Conservation (phyloP, 495 filamentous ascomycete species). For the Pyrenula massariospora region DNA sequence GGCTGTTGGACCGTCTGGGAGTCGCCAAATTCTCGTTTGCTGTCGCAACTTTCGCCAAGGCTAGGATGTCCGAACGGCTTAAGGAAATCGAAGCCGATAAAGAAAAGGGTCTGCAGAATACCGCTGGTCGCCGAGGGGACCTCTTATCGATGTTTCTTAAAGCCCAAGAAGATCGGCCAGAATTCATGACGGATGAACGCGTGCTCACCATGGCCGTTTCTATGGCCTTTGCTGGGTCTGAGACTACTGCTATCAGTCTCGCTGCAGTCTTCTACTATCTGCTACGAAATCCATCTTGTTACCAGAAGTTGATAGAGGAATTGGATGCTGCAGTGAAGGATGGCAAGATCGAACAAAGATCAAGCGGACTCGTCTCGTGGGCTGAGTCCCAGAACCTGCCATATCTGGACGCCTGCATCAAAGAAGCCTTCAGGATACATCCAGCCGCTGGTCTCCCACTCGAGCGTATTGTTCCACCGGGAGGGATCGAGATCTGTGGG, state of each 20-base stretch:
- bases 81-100: conserved; percentile 20
- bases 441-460: conserved; percentile 47
- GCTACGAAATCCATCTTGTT: conserved; percentile 35
- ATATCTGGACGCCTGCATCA: conserved; percentile 55
- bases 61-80: conserved; percentile 40
- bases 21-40: conserved; percentile 45
- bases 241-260: conserved; percentile 57
- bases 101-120: conserved; percentile 10
- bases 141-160: conserved; percentile 34
- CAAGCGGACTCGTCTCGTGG: conserved; percentile 46
- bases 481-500: conserved; percentile 20
- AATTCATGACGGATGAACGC: conserved; percentile 53
- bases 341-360: conserved; percentile 36
- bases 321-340: conserved; percentile 36
- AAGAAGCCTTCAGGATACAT: conserved; percentile 55
- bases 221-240: conserved; percentile 43
- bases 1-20: conserved; percentile 21
- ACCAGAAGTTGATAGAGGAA: conserved; percentile 34
- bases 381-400: conserved; percentile 43
- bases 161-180: conserved; percentile 33
- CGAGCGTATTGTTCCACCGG: conserved; percentile 30
- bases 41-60: conserved; percentile 48
- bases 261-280: conserved; percentile 54
- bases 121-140: conserved; percentile 25
- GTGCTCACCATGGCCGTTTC: conserved; percentile 54